phyloP scores from a whole-genome alignment of 169 alveolate genomes.

The Perkinsus marinus region DNA sequence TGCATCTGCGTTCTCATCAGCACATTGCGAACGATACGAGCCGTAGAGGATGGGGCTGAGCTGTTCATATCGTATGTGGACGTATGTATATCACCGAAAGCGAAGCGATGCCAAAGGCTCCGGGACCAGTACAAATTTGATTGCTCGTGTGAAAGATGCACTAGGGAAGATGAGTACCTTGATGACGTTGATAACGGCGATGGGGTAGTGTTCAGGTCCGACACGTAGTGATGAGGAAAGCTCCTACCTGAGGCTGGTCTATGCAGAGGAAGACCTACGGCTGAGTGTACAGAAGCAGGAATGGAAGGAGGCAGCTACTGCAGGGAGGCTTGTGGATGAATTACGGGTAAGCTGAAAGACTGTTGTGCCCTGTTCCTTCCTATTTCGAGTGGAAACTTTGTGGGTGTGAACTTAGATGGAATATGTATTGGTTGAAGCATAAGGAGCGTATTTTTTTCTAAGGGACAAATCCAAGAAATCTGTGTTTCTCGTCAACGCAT shows the following conservation, averaged over 20 bases:
- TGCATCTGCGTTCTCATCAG: not conserved
- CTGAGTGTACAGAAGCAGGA: not conserved
- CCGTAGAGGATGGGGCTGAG: not conserved
- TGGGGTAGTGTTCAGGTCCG: not conserved
- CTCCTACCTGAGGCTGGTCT: not conserved
- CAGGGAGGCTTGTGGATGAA: not conserved
- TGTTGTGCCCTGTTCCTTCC: not conserved
- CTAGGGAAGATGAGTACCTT: not conserved
- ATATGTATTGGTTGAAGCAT: too few relatives aligned
- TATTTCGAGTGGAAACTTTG: too few relatives aligned
- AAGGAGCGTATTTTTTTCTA: too few relatives aligned
- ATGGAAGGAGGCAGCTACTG: not conserved
- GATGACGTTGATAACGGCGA: not conserved
- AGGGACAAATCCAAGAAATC: too few relatives aligned
- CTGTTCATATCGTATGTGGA: not conserved
- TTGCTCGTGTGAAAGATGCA: not conserved
- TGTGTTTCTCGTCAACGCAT: too few relatives aligned
- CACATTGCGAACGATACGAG: not conserved
- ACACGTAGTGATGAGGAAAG: not conserved
- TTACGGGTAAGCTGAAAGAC: not conserved
- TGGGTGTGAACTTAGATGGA: too few relatives aligned
- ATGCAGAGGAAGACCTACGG: not conserved
- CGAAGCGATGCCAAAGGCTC: not conserved
- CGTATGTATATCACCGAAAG: not conserved
- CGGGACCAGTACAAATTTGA: not conserved